These are phyloP conservation scores for Prunella vulgaris DNA, from an alignment of 257 asterid species.

Conservation along the genomic window DNA sequence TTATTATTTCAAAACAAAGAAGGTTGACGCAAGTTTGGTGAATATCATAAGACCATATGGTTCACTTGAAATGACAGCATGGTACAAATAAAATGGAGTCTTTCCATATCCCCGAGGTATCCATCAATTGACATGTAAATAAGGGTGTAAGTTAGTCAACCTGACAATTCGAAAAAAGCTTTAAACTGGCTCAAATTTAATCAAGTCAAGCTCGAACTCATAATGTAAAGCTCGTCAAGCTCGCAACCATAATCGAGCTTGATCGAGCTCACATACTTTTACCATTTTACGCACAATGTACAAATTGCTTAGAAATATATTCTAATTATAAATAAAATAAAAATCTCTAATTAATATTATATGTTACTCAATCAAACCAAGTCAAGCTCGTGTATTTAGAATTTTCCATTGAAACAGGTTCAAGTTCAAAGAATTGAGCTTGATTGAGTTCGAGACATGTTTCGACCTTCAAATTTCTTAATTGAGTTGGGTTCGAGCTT, in stretches of 20 bases:
- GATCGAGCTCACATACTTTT: neutral
- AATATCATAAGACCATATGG: neutral
- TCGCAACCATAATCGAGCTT: neutral
- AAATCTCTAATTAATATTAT: neutral
- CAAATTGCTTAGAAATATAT: neutral
- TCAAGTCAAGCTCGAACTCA: too few species aligned
- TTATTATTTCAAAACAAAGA: neutral
- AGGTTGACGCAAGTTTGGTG: neutral
- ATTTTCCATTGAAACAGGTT: neutral
- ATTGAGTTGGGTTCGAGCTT: neutral
- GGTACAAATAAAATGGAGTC: conserved; percentile 1
- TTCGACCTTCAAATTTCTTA: too few species aligned
- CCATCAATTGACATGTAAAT: neutral
- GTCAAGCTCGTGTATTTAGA: too few species aligned
- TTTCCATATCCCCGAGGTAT: neutral
- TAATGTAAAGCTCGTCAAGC: neutral
- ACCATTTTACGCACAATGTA: neutral
- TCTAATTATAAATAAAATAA: neutral
- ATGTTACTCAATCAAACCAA: neutral
- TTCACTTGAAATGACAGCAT: neutral
- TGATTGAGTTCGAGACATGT: neutral
- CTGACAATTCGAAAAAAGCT: neutral
- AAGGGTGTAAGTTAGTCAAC: neutral
- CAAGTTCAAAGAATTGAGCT: neutral
- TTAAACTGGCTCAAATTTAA: too few species aligned